Conservation (phyloP, 106 monocot genomes). For the Posidonia australis region DNA sequence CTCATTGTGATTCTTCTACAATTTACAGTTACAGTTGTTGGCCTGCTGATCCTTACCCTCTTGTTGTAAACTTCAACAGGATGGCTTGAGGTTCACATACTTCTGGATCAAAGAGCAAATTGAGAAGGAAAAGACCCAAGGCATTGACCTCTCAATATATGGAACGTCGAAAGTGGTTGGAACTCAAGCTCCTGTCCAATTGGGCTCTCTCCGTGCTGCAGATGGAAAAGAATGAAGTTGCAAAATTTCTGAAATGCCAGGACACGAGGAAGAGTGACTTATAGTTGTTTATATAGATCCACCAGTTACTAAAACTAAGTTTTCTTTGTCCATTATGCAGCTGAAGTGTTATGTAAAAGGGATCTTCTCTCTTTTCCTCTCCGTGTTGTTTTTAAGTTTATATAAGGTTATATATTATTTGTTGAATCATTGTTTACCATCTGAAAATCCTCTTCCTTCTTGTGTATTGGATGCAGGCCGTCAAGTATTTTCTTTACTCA, state of each 20-base stretch:
- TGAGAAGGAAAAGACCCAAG: slow-evolving; percentile 68
- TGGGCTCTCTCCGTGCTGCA: slow-evolving; percentile 90
- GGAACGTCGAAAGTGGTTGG: slow-evolving; percentile 84
- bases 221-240: slow-evolving; percentile 73
- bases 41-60: background rate
- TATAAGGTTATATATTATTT: no score
- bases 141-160: slow-evolving; percentile 52
- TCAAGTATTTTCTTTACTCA: no score
- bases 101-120: slow-evolving; percentile 96
- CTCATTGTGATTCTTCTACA: background rate
- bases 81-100: slow-evolving; percentile 86
- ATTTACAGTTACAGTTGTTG: background rate
- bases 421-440: no score
- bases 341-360: no score
- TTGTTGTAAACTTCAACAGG: slow-evolving; percentile 27
- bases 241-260: background rate
- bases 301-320: no score
- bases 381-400: no score
- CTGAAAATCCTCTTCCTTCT: no score
- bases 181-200: slow-evolving; percentile 90
- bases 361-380: no score
- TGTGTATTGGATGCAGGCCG: no score
- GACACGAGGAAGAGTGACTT: background rate
- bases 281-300: no score
- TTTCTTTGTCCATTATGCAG: no score